Percentiles rank a stretch among this genome's conserved stretches.
Evolutionary conservation across 257 asterid genomes (phyloP).

Genomic region (Solanum pennellii): DNA sequence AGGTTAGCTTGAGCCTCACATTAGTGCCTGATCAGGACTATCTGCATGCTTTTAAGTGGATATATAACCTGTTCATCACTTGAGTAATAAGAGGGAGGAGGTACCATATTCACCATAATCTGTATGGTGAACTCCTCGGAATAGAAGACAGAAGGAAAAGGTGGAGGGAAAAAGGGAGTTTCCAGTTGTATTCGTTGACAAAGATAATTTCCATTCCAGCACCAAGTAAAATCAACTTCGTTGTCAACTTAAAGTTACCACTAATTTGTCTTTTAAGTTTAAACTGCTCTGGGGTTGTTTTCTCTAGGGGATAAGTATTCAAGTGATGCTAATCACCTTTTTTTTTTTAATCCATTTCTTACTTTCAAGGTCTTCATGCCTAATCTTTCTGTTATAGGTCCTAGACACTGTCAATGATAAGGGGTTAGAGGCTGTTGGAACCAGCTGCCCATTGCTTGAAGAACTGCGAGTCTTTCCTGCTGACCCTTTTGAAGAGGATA

Average conservation of each 20-base stretch:
- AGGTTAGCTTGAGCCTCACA: not conserved
- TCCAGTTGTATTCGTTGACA: not conserved
- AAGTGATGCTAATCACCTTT: not conserved
- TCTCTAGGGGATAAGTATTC: not conserved
- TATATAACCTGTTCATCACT: not conserved
- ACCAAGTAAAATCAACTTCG: not conserved
- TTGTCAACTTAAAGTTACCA: not conserved
- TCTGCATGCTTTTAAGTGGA: not conserved
- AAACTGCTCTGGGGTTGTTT: not conserved
- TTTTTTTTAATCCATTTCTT: not conserved
- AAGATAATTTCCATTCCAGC: not conserved
- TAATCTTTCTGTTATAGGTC: conserved; percentile 33
- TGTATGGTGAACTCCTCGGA: not conserved
- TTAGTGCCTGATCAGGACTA: not conserved
- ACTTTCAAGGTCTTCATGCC: not conserved
- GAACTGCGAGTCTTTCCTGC: conserved; percentile 78
- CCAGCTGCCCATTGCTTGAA: conserved; percentile 69
- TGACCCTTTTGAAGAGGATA: conserved; percentile 43
- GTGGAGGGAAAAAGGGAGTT: not conserved
- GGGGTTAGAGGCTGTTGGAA: conserved; percentile 74
- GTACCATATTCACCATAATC: not conserved
- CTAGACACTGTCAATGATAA: conserved; percentile 67
- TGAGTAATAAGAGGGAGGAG: not conserved
- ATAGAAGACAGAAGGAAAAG: not conserved
- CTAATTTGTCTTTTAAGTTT: not conserved